Evolutionary conservation across 768 basidiomycete species (phyloP).

Genomic region (Mycena pura): DNA sequence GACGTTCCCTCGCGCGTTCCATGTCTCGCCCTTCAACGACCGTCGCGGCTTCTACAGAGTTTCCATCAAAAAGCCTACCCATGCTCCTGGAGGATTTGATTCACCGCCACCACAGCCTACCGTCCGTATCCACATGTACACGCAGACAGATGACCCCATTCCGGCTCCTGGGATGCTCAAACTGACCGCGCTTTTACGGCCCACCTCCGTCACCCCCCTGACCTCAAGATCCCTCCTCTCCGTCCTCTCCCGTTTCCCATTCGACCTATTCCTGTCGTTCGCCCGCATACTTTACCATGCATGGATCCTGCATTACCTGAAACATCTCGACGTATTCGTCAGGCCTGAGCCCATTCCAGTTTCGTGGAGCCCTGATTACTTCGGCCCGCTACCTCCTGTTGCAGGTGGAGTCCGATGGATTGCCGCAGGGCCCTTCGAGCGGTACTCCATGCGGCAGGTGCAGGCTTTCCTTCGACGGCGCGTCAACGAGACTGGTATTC

Average conservation of each 20-base stretch:
- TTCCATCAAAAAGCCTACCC: slow-evolving; percentile 55
- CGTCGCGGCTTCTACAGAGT: slow-evolving; percentile 69
- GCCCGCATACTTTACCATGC: slow-evolving; percentile 71
- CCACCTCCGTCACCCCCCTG: slow-evolving; percentile 45
- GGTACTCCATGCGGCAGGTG: slow-evolving; percentile 39
- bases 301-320: slow-evolving; percentile 63
- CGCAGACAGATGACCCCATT: slow-evolving; percentile 16
- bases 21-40: slow-evolving; percentile 82
- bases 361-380: background rate
- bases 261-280: slow-evolving; percentile 60
- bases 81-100: slow-evolving; percentile 35
- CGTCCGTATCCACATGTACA: slow-evolving; percentile 51
- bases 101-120: slow-evolving; percentile 39
- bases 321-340: slow-evolving; percentile 60
- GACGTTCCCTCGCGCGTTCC: slow-evolving; percentile 71
- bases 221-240: slow-evolving; percentile 44
- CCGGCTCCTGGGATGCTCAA: slow-evolving; percentile 48
- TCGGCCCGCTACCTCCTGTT: background rate
- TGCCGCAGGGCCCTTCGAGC: slow-evolving; percentile 38
- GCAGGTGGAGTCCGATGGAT: slow-evolving; percentile 47
- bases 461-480: slow-evolving; percentile 44
- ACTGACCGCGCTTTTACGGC: slow-evolving; percentile 56
- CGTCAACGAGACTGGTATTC: slow-evolving; percentile 40
- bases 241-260: slow-evolving; percentile 51
- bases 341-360: slow-evolving; percentile 61